Conservation (phyloP, 2,329 filamentous ascomycete species). For the Botrytis tulipae region DNA sequence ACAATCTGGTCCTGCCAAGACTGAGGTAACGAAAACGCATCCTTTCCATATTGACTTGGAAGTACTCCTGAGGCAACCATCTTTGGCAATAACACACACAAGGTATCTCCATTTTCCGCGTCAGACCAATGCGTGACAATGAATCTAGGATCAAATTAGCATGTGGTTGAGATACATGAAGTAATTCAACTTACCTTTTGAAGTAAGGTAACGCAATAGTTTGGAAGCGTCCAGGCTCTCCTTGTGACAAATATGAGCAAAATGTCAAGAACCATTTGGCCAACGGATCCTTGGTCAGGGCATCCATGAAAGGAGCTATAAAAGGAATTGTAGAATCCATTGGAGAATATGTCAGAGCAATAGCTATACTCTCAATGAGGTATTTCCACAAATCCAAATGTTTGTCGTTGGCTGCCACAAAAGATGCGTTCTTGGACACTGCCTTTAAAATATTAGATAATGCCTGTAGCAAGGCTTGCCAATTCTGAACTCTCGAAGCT, state of each 20-base stretch:
- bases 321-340: conserved; percentile 75
- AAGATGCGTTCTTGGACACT: conserved; percentile 44
- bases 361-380: conserved; percentile 57
- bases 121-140: conserved; percentile 72
- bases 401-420: conserved; percentile 33
- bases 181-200: conserved; percentile 56
- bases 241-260: conserved; percentile 74
- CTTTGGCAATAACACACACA: conserved; percentile 66
- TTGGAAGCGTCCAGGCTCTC: conserved; percentile 72
- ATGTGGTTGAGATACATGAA: not conserved
- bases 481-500: conserved; percentile 70
- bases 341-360: conserved; percentile 72
- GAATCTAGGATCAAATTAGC: conserved; percentile 54
- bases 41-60: conserved; percentile 51
- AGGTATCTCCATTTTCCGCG: conserved; percentile 60
- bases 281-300: conserved; percentile 63
- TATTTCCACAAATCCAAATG: conserved; percentile 54
- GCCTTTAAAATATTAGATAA: conserved; percentile 53
- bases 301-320: conserved; percentile 63
- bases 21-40: conserved; percentile 57
- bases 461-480: conserved; percentile 62
- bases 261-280: conserved; percentile 78
- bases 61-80: conserved; percentile 59
- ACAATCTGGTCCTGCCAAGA: conserved; percentile 73
- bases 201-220: conserved; percentile 78